A percentile compares a stretch with the other conserved stretches of the same genome.
Conservation (phyloP, 306 rosid species). For the Trifolium fragiferum region DNA sequence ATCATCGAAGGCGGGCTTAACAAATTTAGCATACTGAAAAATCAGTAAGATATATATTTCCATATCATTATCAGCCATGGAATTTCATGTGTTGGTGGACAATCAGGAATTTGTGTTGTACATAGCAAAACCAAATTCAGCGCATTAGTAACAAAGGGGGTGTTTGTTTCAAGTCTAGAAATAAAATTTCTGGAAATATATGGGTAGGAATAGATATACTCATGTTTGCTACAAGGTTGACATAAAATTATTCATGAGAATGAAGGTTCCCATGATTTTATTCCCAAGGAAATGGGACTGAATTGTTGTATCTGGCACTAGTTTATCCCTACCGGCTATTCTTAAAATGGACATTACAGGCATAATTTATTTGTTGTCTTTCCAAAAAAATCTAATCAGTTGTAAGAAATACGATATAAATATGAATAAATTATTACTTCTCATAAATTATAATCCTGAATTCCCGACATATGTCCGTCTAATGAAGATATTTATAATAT, state of each 20-base stretch:
- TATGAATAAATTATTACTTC: constrained; percentile 7
- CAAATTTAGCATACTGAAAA: constrained; percentile 88
- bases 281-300: constrained; percentile 1
- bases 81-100: constrained; percentile 29
- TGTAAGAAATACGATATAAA: constrained; percentile 26
- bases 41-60: constrained; percentile 30
- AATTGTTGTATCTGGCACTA: neutral
- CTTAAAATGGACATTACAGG: constrained; percentile 4
- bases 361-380: constrained; percentile 11
- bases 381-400: constrained; percentile 4
- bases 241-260: too few relatives aligned
- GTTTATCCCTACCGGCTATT: neutral
- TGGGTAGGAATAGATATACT: too few relatives aligned
- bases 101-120: constrained; percentile 16
- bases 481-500: neutral
- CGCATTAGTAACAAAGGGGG: constrained; percentile 1
- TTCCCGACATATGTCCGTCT: constrained; percentile 13
- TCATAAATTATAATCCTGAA: constrained; percentile 2
- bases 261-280: too few relatives aligned
- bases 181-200: too few relatives aligned
- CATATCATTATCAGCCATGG: constrained; percentile 44
- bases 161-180: too few relatives aligned
- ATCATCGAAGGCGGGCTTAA: constrained; percentile 96
- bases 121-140: constrained; percentile 32
- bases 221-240: too few relatives aligned